These are phyloP conservation scores for Annulohypoxylon moriforme DNA, from an alignment of 495 filamentous ascomycete genomes.

Conservation along the genomic window DNA sequence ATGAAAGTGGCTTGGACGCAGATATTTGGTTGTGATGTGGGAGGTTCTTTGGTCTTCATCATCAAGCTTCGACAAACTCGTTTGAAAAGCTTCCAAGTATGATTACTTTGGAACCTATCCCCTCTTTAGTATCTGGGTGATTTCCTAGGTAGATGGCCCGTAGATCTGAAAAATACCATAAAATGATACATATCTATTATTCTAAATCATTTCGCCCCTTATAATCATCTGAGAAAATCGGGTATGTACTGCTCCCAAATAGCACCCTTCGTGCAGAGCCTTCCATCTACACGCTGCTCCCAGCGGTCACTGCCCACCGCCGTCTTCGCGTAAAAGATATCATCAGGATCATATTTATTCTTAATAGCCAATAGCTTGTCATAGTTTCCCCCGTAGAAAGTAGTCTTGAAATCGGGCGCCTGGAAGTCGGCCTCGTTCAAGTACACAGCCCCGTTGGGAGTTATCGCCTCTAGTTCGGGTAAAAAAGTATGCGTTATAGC, in stretches of 20 bases:
- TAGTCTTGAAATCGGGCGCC: constrained; percentile 43
- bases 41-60: too few species aligned
- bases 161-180: too few species aligned
- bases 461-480: constrained; percentile 15
- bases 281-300: constrained; percentile 21
- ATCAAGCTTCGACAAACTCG: too few species aligned
- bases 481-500: constrained; percentile 1
- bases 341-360: constrained; percentile 59
- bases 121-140: too few species aligned
- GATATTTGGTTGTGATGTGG: too few species aligned
- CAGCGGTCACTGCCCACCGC: constrained; percentile 62
- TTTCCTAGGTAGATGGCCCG: too few species aligned
- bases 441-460: constrained; percentile 24
- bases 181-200: neutral
- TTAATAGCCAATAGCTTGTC: constrained; percentile 58
- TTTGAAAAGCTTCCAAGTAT: too few species aligned
- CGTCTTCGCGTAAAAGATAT: constrained; percentile 59
- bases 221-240: neutral
- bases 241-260: neutral
- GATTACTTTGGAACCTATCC: too few species aligned
- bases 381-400: constrained; percentile 59
- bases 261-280: constrained; percentile 16
- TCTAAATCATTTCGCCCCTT: neutral
- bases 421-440: constrained; percentile 60
- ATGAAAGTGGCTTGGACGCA: too few species aligned